Conservation (phyloP, 371 early-diverging fungal genomes). For the Actinomortierella wolfii region DNA sequence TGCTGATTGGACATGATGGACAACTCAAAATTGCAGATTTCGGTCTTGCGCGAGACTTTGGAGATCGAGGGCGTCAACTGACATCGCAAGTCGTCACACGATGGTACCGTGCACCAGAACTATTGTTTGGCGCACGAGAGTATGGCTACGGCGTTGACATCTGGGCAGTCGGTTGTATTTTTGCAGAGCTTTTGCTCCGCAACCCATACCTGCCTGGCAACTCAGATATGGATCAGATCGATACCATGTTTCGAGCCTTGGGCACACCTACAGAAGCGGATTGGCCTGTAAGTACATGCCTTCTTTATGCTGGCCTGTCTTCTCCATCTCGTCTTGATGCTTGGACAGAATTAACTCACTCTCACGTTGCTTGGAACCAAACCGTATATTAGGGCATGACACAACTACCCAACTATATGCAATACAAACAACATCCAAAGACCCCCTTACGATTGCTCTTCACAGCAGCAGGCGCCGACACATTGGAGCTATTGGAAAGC, state of each 20-base stretch:
- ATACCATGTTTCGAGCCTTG: constrained; percentile 92
- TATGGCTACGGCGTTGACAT: constrained; percentile 96
- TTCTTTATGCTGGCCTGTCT: neutral
- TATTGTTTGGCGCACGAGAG: constrained; percentile 91
- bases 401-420: constrained; percentile 75
- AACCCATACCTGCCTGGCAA: constrained; percentile 96
- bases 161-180: constrained; percentile 99
- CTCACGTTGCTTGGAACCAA: neutral
- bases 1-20: constrained; percentile 91
- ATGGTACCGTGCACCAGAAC: constrained; percentile 99
- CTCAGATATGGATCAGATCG: constrained; percentile 94
- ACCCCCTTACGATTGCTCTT: constrained; percentile 83
- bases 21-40: constrained; percentile 99
- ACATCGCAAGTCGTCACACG: constrained; percentile 95
- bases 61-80: constrained; percentile 80
- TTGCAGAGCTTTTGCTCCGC: constrained; percentile 98
- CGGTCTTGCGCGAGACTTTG: constrained; percentile 96
- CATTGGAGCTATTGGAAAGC: constrained; percentile 88
- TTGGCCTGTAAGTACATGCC: constrained; percentile 83
- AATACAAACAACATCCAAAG: constrained; percentile 67
- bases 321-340: neutral
- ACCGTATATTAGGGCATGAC: constrained; percentile 62
- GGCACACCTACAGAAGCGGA: constrained; percentile 97
- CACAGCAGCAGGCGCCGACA: constrained; percentile 92
- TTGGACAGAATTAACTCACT: neutral